Evolutionary conservation across 768 basidiomycete species (phyloP).

Genomic region (Udeniomyces megalosporus): DNA sequence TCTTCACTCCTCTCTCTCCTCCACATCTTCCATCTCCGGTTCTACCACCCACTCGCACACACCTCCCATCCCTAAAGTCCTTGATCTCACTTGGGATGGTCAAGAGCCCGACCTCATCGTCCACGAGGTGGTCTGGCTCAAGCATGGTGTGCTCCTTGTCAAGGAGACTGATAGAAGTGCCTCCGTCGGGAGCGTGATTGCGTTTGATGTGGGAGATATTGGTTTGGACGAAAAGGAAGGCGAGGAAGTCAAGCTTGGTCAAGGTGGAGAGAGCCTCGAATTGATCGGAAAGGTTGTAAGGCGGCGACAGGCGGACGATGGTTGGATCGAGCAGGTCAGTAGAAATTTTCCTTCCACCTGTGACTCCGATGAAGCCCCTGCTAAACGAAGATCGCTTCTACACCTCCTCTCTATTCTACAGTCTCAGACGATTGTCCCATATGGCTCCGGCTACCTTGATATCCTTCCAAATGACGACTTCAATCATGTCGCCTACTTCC

Average conservation of each 20-base stretch:
- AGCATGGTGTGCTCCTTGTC: conserved; percentile 35
- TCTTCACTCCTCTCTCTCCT: neutral
- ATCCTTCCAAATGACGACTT: conserved; percentile 75
- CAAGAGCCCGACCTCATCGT: conserved; percentile 57
- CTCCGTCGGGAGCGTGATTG: conserved; percentile 57
- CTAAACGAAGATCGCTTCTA: neutral
- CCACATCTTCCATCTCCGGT: neutral
- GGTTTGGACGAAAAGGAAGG: neutral
- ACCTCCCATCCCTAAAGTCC: conserved; percentile 37
- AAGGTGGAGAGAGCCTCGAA: conserved; percentile 29
- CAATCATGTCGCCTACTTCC: conserved; percentile 86
- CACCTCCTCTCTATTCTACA: neutral
- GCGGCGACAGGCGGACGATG: conserved; percentile 66
- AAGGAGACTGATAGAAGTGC: conserved; percentile 80
- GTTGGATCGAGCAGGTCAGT: conserved; percentile 82
- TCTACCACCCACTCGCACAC: neutral
- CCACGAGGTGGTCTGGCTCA: conserved; percentile 76
- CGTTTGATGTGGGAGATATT: conserved; percentile 41
- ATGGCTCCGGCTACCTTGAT: conserved; percentile 57
- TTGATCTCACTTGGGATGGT: conserved; percentile 39
- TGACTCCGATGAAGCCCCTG: neutral
- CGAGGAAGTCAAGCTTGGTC: conserved; percentile 6
- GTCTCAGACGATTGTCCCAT: neutral
- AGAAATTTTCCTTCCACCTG: neutral
- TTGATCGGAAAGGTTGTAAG: conserved; percentile 42